Base-by-base conservation (phyloP, 371 early-diverging fungal species). In the Haplosporangium sp. region DNA sequence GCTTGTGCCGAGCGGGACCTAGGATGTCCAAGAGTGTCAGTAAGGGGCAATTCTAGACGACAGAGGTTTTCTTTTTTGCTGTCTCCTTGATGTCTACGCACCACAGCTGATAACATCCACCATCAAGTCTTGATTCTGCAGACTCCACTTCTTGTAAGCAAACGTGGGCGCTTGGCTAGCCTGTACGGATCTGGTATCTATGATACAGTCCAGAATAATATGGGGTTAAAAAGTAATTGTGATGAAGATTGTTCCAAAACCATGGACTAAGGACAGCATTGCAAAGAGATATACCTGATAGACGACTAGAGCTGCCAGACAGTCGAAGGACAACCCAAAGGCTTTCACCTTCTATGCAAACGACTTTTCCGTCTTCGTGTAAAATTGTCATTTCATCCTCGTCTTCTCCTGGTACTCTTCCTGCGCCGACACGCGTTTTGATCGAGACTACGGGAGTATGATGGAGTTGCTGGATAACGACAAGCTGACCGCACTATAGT, bases 331-430 rank as follows among this genome's bases (percentile, higher is more conserved):
- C 88, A 71, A 86, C 85, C 89, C 89, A 89, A 5, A 89, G 68
- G 60, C 86, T 87, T 29, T 89, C 88, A 9, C 89, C 89, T 29
- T 87, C 87, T 38, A 89, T 87, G 47, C 86, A 86, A 5, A 89
- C 86, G 8, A 87, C 86, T 7, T 75, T 79, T 23, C 86, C 86
- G 16, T 80, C 83, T 48, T 83, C 71, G 56, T 87, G 87, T 13
- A 89, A 47, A 9, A 89, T 82, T 0, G 88, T 87, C 62, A 89
- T 86, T 18, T 89, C 89, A 62, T 89, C 89, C 40, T 89, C 87
- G 29, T 83, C 83, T 43, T 86, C 83, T n/a, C 83, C 81, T 2
- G 81, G 45, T n/a, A 64, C 20, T 20, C 51, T 76, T 50, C 77
- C 70, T 23, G 67, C 38, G 40, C 80, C 73, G 67, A 88, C 83